Base-by-base conservation (phyloP, 148 eudicot species). In the Amaranthus palmeri region DNA sequence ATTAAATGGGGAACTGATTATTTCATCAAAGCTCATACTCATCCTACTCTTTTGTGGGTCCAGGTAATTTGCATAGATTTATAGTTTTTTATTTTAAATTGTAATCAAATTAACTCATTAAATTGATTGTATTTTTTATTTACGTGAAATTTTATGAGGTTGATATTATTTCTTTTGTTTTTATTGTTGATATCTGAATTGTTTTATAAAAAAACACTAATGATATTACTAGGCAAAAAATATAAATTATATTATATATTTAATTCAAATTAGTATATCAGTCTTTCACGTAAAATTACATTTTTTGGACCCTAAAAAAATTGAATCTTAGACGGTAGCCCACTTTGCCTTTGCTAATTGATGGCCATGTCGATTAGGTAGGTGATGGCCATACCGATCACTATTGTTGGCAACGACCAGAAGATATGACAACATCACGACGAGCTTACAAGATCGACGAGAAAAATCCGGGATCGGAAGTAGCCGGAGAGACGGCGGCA, bases 351-450 rank as follows among this genome's bases (percentile, higher is more conserved):
- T 25, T 25, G 2, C 36, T 0, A 25, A 25, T 25, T 2, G 36
- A 25, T 25, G 2, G 36, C 36, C 36, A 25, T 25, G 36, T 15
- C 42, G 3, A 8, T 9, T 10, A 74, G 97, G 97, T 91, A 65
- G 97, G 97, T 44, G 97, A 91, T 12, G 97, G 97, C 2, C 79
- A 83, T 63, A 88, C 87, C 0, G 97, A 91, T 72, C 97, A 91
- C 67, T 85, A 85, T 55, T 91, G 97, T 18, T 91, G 97, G 97
- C 97, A 91, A 76, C 72, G 93, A 61, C 90, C 93, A 8, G 93
- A 88, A 83, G 97, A 91, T 74, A 91, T 91, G 97, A 84, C 92
- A 13, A 91, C 97, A 0, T 91, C 97, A 3, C 83, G 93, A 55
- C 88, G 75, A 58, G 93, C 97, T 6, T 91, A 81, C 74, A 85